These are phyloP conservation scores for Pinus taeda DNA, from an alignment of 75 land plant species.

Conservation along the genomic window DNA sequence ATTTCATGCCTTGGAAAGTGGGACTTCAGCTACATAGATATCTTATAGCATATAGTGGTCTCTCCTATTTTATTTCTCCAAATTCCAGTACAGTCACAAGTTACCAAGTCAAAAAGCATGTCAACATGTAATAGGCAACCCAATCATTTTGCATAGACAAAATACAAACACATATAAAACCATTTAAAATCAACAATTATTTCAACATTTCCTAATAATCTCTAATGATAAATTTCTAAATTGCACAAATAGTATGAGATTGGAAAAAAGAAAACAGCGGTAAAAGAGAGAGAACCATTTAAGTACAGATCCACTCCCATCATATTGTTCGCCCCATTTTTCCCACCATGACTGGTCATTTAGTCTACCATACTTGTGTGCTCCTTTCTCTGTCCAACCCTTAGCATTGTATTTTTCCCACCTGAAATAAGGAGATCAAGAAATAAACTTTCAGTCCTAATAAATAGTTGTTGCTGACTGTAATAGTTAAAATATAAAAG, in stretches of 20 bases:
- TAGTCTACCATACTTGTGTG: conserved; percentile 91
- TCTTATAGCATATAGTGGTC: too few species aligned
- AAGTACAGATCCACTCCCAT: conserved; percentile 90
- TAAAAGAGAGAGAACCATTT: conserved; percentile 64
- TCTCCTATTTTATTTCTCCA: too few species aligned
- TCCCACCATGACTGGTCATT: conserved; percentile 99
- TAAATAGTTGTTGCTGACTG: background rate
- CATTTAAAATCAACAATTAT: too few species aligned
- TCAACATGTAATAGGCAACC: too few species aligned
- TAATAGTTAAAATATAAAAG: conserved; percentile 4
- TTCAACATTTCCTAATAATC: background rate
- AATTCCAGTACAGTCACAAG: too few species aligned
- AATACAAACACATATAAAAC: too few species aligned
- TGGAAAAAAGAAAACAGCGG: background rate
- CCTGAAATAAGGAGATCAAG: conserved; percentile 35
- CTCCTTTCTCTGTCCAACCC: conserved; percentile 98
- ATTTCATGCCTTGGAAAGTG: too few species aligned
- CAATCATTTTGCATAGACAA: too few species aligned
- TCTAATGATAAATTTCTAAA: background rate
- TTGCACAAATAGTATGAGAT: background rate
- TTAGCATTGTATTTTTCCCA: conserved; percentile 99
- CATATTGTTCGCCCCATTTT: conserved; percentile 97
- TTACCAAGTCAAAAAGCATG: too few species aligned
- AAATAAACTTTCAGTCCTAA: background rate
- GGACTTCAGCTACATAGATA: too few species aligned